Conservation (phyloP, 495 filamentous ascomycete genomes). For the Lasiosphaeris hirsuta region DNA sequence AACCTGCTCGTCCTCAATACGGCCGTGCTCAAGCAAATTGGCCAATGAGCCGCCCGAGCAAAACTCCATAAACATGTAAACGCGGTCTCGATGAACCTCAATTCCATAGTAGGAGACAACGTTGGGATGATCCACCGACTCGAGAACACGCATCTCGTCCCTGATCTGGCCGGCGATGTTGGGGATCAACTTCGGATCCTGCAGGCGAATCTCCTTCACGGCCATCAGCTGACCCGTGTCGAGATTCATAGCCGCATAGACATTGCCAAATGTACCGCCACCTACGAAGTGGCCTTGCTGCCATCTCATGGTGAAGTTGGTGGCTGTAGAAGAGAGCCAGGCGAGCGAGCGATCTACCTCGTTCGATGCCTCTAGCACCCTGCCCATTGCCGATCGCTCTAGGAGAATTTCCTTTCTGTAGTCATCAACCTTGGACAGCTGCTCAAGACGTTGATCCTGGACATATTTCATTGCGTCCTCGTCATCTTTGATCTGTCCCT, state of each 20-base stretch:
- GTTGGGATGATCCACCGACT: slow-evolving; percentile 93
- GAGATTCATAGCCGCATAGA: slow-evolving; percentile 94
- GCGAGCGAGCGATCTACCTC: slow-evolving; percentile 94
- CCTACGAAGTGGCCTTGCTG: slow-evolving; percentile 97
- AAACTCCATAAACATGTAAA: slow-evolving; percentile 99
- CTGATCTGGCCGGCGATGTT: slow-evolving; percentile 89
- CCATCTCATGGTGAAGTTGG: slow-evolving; percentile 92
- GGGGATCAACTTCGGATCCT: slow-evolving; percentile 94
- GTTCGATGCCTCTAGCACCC: slow-evolving; percentile 88
- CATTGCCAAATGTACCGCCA: slow-evolving; percentile 93
- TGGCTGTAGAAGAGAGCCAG: slow-evolving; percentile 86
- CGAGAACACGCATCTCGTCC: slow-evolving; percentile 94
- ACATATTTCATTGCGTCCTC: slow-evolving; percentile 75
- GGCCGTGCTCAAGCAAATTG: slow-evolving; percentile 83
- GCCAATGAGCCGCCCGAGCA: slow-evolving; percentile 95
- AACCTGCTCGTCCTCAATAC: slow-evolving; percentile 96
- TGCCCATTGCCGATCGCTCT: slow-evolving; percentile 84
- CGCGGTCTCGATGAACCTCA: slow-evolving; percentile 95
- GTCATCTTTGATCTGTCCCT: slow-evolving; percentile 75
- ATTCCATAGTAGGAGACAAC: slow-evolving; percentile 97
- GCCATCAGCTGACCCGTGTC: slow-evolving; percentile 96
- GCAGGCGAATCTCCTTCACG: slow-evolving; percentile 95
- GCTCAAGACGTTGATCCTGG: slow-evolving; percentile 65
- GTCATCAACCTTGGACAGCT: slow-evolving; percentile 73
- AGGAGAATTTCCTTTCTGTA: slow-evolving; percentile 70